Evolutionary conservation across 2,329 filamentous ascomycete genomes (phyloP), one percentile per base, ranked within the genome.

Genomic region (Lecanicillium sp.): DNA sequence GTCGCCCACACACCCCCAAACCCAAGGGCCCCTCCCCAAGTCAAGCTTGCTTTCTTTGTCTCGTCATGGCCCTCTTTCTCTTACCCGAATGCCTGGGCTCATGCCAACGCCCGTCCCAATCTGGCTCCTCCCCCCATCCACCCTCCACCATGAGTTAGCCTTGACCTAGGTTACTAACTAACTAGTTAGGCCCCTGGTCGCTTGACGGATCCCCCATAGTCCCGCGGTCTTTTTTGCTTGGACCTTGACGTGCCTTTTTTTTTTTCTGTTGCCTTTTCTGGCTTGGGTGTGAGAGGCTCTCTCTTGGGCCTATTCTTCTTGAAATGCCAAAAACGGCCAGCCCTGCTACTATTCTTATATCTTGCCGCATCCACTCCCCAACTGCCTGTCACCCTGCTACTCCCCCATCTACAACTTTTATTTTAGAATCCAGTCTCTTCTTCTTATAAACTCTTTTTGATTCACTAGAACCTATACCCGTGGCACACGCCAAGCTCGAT

Each of bases 61-160:
- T n/a, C n/a, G n/a, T n/a, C n/a, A n/a, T n/a, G n/a, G n/a, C n/a
- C n/a, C n/a, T 40, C 15, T 29, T 29, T 57, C 44, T 23, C 24
- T 27, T 27, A 48, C 37, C 45, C 45, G 24, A 36, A 30, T 43
- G 24, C 45, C 29, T 44, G 53, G 52, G 50, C 58, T 60, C 59
- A 62, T 61, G 62, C 61, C 61, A 64, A 60, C 60, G 63, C 62
- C 57, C 57, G 58, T 50, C 58, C 55, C 55, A 61, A 62, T 56
- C 57, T 61, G 53, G 55, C 14, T 27, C 24, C 8, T n/a, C 20
- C 21, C 23, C 4, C 37, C 12, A n/a, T n/a, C n/a, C n/a, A n/a
- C 20, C 36, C 12, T 26, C 36, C 37, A 26, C 37, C 37, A 24
- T 26, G 37, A 39, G 14, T 11, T n/a, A 41, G 24, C 24, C 24